Percentiles rank a stretch among this genome's conserved stretches.
Conservation (phyloP, 1,139 yeast species). For the Taphrina flavorubra region DNA sequence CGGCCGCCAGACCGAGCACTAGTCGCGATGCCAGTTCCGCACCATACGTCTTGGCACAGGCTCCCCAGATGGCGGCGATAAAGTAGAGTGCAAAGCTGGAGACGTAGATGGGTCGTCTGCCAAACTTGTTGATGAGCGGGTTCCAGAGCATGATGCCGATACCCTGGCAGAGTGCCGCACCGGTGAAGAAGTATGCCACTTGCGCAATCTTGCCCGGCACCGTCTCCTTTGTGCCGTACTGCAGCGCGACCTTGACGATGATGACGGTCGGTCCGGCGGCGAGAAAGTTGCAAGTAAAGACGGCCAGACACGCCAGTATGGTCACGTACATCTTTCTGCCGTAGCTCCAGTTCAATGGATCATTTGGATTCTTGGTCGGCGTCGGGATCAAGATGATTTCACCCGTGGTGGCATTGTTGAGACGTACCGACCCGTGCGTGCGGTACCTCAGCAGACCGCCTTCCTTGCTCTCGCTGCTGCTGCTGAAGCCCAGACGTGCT, state of each 20-base stretch:
- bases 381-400: conserved; percentile 59
- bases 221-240: conserved; percentile 51
- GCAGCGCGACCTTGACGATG: conserved; percentile 12
- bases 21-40: conserved; percentile 1
- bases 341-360: conserved; percentile 60
- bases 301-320: conserved; percentile 55
- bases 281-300: conserved; percentile 53
- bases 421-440: conserved; percentile 3
- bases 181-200: conserved; percentile 56
- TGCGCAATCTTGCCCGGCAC: conserved; percentile 58
- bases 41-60: conserved; percentile 16
- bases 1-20: not conserved
- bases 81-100: conserved; percentile 45
- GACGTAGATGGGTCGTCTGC: conserved; percentile 56
- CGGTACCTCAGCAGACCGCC: conserved; percentile 8
- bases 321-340: conserved; percentile 52
- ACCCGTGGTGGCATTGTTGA: not conserved
- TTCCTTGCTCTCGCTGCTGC: not conserved
- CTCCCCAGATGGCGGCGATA: conserved; percentile 1
- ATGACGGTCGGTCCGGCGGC: conserved; percentile 45
- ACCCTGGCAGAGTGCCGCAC: conserved; percentile 52
- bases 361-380: conserved; percentile 63
- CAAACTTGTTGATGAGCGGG: conserved; percentile 61
- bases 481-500: not conserved
- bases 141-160: conserved; percentile 59